Base-by-base conservation (phyloP, 2,329 filamentous ascomycete genomes). In the Lecanosticta acicola region DNA sequence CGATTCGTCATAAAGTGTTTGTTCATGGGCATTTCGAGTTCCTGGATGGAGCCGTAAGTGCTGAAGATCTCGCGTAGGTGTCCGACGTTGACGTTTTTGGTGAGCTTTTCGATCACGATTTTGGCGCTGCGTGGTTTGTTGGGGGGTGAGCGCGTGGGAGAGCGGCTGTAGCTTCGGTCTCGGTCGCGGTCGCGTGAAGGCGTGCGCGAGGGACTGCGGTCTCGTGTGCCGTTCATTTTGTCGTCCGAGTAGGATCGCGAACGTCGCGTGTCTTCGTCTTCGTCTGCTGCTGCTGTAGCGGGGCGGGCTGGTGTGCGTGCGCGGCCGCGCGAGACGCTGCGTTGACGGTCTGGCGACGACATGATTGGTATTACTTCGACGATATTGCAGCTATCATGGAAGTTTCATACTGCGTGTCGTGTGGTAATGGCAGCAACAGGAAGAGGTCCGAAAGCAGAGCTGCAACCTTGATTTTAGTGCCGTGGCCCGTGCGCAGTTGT, bases 91-190 rank as follows among this genome's bases (percentile, higher is more conserved):
- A 98, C 84, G 61, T 95, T 97, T 67, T 94, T 95, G 3, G 91
- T 94, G 61, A 98, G 76, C 53, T 94, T 90, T 68, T 98, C 93
- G 38, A 98, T 85, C 14, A 98, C 88, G 64, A 98, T 90, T 87
- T 96, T 64, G 38, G 61, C 58, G 46, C 51, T 57, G 32, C 52
- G 56, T 2, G 59, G 61, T 7, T 53, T 36, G 38, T 43, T 49
- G 14, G 45, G 47, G 19, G 33, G 41, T 11, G 50, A 46, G 45
- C 40, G 51, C 11, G 53, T 51, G 34, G 45, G 43, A 33, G 49
- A 47, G 5, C 41, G 38, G 32, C 45, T 49, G 14, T 40, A 48
- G 43, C 48, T 51, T 39, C 51, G 55, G 11, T 5, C 7, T 21
- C 20, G 38, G 16, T 13, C n/a, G 39, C 44, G 26, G 4, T 20